Evolutionary conservation across 345 rosid species (phyloP), one percentile per base, ranked within the genome.

Genomic region (Kandelia obovata): DNA sequence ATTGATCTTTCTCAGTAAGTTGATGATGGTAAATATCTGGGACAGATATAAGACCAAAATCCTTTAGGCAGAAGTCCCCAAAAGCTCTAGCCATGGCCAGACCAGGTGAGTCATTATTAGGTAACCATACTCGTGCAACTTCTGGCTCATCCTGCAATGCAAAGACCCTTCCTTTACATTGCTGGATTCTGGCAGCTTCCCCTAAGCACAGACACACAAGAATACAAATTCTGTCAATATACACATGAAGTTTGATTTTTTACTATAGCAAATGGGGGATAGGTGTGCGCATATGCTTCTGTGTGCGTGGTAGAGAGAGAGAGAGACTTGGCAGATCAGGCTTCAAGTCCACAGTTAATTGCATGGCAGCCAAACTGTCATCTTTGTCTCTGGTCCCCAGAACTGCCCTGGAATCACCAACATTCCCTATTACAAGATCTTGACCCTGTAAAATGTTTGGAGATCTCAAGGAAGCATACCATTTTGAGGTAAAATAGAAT

Each of bases 61-160:
- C 97, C 77, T 94, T 94, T n/a, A 94, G 87, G 80, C 98, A 94
- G 76, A 94, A 94, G 78, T 94, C 98, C 16, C 98, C 98, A 79
- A 94, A 91, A 73, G 98, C 98, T 84, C 98, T 86, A 64, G 98
- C 96, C 98, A 94, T 94, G 43, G 98, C 98, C 78, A 94, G 80
- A 72, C 98, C 98, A 64, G 98, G 98, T 51, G 98, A 89, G 71
- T 94, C 90, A 11, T 84, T 89, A 77, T 91, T 88, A 60, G 98
- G 98, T 84, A 94, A 80, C 98, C 98, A 94, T 60, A 94, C 95
- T 72, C 98, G 94, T 66, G 98, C 92, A 70, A 94, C 97, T 82
- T 94, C 98, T 13, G 98, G 98, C 79, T 94, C 98, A 49, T 94
- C 98, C 80, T 88, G 97, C 77, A 94, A 80, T 26, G 98, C 95